These are phyloP conservation scores for Mycena sanguinolenta DNA, from an alignment of 768 basidiomycete species.

Conservation along the genomic window DNA sequence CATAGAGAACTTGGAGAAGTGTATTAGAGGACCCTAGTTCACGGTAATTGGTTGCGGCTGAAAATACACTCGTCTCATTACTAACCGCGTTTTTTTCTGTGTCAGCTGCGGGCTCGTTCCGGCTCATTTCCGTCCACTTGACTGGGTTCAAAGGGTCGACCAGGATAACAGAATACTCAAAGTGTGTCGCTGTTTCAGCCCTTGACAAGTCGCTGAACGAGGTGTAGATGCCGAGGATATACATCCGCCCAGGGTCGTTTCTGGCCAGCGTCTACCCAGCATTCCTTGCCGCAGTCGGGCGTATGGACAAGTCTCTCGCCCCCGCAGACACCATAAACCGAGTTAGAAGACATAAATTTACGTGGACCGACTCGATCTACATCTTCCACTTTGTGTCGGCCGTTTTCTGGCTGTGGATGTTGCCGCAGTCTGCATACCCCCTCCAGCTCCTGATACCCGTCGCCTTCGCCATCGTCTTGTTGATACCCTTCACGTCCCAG, in stretches of 20 bases:
- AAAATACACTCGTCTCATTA: constrained; percentile 5
- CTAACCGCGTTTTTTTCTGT: not conserved
- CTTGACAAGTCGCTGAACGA: not conserved
- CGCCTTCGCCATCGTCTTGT: constrained; percentile 74
- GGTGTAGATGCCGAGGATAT: constrained; percentile 30
- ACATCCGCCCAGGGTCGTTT: constrained; percentile 19
- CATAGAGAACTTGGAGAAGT: not conserved
- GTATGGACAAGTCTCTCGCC: constrained; percentile 84
- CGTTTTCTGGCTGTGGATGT: constrained; percentile 78
- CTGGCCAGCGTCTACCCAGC: constrained; percentile 52
- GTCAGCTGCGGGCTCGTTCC: not conserved
- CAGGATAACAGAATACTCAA: not conserved
- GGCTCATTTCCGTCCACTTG: not conserved
- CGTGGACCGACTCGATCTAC: constrained; percentile 70
- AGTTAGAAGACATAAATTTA: constrained; percentile 70
- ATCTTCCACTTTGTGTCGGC: constrained; percentile 74
- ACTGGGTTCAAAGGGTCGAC: not conserved
- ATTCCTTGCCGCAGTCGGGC: constrained; percentile 70
- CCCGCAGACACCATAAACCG: constrained; percentile 74
- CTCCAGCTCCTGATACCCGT: constrained; percentile 83
- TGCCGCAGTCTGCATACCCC: constrained; percentile 78
- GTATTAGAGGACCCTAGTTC: not conserved
- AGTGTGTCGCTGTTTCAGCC: not conserved
- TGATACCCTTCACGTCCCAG: constrained; percentile 90
- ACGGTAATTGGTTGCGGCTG: not conserved